phyloP scores from a whole-genome alignment of 2,329 filamentous ascomycete genomes.

The Metarhizium rileyi region DNA sequence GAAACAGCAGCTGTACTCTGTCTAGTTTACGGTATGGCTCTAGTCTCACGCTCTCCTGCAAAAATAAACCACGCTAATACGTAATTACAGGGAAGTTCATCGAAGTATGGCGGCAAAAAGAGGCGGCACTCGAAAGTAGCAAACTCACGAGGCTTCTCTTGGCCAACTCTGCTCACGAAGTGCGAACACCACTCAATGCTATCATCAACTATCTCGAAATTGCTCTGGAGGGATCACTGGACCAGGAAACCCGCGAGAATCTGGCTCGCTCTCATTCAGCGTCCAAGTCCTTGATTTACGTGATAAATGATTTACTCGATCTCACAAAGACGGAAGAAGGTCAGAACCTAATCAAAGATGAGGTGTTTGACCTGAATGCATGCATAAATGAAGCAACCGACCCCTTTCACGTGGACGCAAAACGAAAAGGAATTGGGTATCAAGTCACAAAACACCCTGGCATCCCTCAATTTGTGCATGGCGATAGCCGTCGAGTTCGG shows the following conservation, averaged over 20 bases:
- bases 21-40: slow-evolving; percentile 66
- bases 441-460: slow-evolving; percentile 57
- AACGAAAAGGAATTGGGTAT: slow-evolving; percentile 65
- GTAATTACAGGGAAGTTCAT: slow-evolving; percentile 56
- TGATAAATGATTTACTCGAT: slow-evolving; percentile 86
- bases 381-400: slow-evolving; percentile 72
- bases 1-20: slow-evolving; percentile 84
- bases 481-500: slow-evolving; percentile 70
- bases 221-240: slow-evolving; percentile 69
- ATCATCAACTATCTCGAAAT: slow-evolving; percentile 95
- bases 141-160: slow-evolving; percentile 70
- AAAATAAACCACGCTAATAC: slow-evolving; percentile 6
- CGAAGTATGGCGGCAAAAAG: slow-evolving; percentile 86
- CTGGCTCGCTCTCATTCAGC: slow-evolving; percentile 78
- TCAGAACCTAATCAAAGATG: slow-evolving; percentile 67
- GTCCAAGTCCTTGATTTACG: slow-evolving; percentile 85
- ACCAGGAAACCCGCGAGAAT: slow-evolving; percentile 77
- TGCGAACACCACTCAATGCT: slow-evolving; percentile 81
- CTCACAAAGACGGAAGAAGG: slow-evolving; percentile 83
- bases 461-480: slow-evolving; percentile 61
- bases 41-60: background rate
- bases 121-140: slow-evolving; percentile 71
- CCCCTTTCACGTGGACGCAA: slow-evolving; percentile 63
- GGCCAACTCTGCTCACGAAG: slow-evolving; percentile 85
- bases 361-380: slow-evolving; percentile 61